phyloP scores from a whole-genome alignment of 1,139 yeast genomes.

The Yarrowia galli region DNA sequence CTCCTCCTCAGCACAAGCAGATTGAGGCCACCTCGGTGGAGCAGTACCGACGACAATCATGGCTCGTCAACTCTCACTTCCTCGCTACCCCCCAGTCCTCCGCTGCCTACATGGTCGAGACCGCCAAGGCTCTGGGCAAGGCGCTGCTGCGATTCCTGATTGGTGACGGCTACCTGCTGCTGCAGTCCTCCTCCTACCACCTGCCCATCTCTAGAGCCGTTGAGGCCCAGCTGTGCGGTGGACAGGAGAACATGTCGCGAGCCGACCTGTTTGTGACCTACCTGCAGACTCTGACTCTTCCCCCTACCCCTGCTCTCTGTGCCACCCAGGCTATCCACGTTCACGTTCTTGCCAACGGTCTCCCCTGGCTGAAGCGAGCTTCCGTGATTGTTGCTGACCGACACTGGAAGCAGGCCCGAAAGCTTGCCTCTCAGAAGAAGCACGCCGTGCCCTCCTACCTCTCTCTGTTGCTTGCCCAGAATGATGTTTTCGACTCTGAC shows the following conservation, averaged over 20 bases:
- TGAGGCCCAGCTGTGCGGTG: constrained; percentile 54
- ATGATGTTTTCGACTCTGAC: constrained; percentile 44
- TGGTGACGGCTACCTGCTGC: constrained; percentile 27
- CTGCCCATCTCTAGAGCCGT: constrained; percentile 47
- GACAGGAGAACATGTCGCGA: constrained; percentile 47
- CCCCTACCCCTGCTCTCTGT: constrained; percentile 46
- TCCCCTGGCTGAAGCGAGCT: constrained; percentile 39
- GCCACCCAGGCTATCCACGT: constrained; percentile 50
- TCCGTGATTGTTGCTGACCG: constrained; percentile 38
- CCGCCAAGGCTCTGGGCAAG: constrained; percentile 38
- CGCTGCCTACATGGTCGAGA: constrained; percentile 14
- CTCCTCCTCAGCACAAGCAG: constrained; percentile 19
- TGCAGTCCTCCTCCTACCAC: constrained; percentile 38
- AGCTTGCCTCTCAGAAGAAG: constrained; percentile 22
- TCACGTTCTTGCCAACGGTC: constrained; percentile 43
- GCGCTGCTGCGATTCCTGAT: constrained; percentile 38
- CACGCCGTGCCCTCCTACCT: constrained; percentile 43
- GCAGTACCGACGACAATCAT: constrained; percentile 45
- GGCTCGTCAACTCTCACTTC: constrained; percentile 47
- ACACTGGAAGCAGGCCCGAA: constrained; percentile 41
- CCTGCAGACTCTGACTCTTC: constrained; percentile 46
- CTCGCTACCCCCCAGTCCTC: constrained; percentile 42
- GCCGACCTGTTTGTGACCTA: constrained; percentile 47
- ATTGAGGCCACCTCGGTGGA: constrained; percentile 10
- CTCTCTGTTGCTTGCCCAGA: constrained; percentile 41